These are phyloP conservation scores for Boletus fagicola DNA, from an alignment of 768 basidiomycete species.

Conservation along the genomic window DNA sequence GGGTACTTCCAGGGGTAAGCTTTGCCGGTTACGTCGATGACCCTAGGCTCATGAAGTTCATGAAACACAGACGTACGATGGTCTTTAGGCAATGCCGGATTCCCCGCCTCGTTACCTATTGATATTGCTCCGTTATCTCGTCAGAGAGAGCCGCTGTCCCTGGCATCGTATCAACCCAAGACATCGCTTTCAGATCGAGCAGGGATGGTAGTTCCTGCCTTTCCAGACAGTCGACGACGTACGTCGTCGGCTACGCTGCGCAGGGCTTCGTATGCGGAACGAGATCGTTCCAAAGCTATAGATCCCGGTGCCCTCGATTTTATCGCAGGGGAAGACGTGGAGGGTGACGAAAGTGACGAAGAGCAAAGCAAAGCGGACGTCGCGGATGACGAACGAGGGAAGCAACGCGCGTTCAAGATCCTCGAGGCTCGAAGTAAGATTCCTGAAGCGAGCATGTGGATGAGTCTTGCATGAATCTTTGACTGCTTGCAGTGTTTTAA, in stretches of 20 bases:
- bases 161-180: constrained; percentile 60
- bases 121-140: constrained; percentile 45
- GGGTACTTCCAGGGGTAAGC: too few species aligned
- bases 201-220: constrained; percentile 31
- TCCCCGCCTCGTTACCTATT: constrained; percentile 63
- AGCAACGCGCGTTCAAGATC: constrained; percentile 64
- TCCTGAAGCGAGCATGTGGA: constrained; percentile 77
- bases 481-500: neutral
- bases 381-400: constrained; percentile 42
- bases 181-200: constrained; percentile 42
- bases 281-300: constrained; percentile 59
- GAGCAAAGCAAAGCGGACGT: constrained; percentile 22
- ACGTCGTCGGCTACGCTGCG: constrained; percentile 51
- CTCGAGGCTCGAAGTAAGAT: constrained; percentile 66
- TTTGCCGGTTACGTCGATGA: neutral
- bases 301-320: constrained; percentile 74
- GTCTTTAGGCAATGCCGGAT: constrained; percentile 30
- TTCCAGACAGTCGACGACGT: constrained; percentile 17
- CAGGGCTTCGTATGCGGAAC: constrained; percentile 63
- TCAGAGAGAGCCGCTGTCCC: constrained; percentile 40
- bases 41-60: constrained; percentile 7
- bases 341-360: constrained; percentile 34
- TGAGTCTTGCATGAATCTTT: constrained; percentile 58
- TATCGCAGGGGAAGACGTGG: constrained; percentile 47
- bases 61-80: constrained; percentile 22